These are phyloP conservation scores for Backusella parvicylindrica DNA, from an alignment of 192 early-diverging fungal species.

Conservation along the genomic window DNA sequence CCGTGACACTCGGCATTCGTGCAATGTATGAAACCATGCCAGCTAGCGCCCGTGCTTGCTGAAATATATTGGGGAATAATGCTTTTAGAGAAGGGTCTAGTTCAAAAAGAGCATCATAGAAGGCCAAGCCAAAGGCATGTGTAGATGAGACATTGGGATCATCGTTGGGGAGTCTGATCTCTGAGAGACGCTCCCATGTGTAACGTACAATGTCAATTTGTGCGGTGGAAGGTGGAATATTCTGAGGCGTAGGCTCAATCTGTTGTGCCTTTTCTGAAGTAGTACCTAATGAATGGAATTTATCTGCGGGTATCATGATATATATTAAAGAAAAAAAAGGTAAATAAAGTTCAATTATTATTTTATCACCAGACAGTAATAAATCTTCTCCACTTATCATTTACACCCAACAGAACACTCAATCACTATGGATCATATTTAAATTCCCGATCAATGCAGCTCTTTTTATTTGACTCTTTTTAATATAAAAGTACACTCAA, in stretches of 20 bases:
- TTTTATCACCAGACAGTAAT: not conserved
- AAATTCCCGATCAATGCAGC: not conserved
- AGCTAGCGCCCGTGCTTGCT: constrained; percentile 20
- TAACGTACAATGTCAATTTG: constrained; percentile 18
- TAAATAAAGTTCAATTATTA: not conserved
- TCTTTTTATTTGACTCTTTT: not conserved
- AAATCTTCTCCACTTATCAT: not conserved
- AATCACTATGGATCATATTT: not conserved
- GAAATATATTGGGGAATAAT: constrained; percentile 16
- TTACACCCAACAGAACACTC: not conserved
- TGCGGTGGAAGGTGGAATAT: constrained; percentile 4
- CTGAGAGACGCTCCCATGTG: constrained; percentile 13
- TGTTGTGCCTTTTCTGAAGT: not conserved
- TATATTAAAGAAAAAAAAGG: not conserved
- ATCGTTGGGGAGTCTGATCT: constrained; percentile 8
- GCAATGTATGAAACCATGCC: constrained; percentile 19
- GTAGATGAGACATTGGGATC: constrained; percentile 12
- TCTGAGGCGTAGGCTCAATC: not conserved
- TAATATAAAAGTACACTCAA: too few relatives aligned
- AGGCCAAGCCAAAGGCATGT: constrained; percentile 18
- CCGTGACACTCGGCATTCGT: not conserved
- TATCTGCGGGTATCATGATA: not conserved
- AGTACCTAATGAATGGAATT: not conserved
- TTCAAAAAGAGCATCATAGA: constrained; percentile 18
- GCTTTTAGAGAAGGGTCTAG: constrained; percentile 9